Evolutionary conservation across 192 early-diverging fungal species (phyloP).

Genomic region (Dissophora ornata): DNA sequence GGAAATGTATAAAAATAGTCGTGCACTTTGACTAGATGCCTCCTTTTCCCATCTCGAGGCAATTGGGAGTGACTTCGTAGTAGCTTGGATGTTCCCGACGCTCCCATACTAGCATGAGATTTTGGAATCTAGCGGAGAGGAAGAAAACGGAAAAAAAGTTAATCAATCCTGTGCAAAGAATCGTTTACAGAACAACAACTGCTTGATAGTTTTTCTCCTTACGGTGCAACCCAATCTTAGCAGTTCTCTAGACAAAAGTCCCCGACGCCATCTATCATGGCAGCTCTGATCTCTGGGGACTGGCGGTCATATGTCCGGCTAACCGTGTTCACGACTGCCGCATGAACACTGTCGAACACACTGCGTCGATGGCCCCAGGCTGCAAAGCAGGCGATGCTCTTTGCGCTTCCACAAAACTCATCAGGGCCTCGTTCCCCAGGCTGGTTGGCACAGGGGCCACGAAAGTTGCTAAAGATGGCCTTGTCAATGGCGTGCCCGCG

Average conservation of each 20-base stretch:
- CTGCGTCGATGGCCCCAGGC: constrained; percentile 28
- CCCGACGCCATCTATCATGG: constrained; percentile 17
- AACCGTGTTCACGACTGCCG: constrained; percentile 4
- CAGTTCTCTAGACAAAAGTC: constrained; percentile 46
- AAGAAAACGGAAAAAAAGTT: not conserved
- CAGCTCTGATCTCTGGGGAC: not conserved
- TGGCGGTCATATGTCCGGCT: constrained; percentile 2
- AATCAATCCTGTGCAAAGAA: no score
- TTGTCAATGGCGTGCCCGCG: constrained; percentile 24
- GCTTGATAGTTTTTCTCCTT: no score
- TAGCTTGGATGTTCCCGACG: constrained; percentile 31
- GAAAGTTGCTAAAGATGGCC: constrained; percentile 39
- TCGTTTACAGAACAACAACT: no score
- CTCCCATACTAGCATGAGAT: constrained; percentile 49
- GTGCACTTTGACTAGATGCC: constrained; percentile 18
- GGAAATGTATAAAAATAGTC: no score
- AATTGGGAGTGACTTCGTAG: constrained; percentile 39
- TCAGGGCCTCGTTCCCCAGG: constrained; percentile 15
- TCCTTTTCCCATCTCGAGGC: constrained; percentile 27
- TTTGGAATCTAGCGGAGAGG: constrained; percentile 26
- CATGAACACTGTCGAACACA: constrained; percentile 31
- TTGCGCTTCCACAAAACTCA: constrained; percentile 45
- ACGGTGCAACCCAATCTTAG: constrained; percentile 35
- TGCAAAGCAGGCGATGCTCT: constrained; percentile 43
- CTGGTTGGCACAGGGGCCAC: constrained; percentile 9